Percentiles rank a stretch among this genome's conserved stretches.
phyloP scores from a whole-genome alignment of 2,329 filamentous ascomycete species.

The Xylariaceae sp. region DNA sequence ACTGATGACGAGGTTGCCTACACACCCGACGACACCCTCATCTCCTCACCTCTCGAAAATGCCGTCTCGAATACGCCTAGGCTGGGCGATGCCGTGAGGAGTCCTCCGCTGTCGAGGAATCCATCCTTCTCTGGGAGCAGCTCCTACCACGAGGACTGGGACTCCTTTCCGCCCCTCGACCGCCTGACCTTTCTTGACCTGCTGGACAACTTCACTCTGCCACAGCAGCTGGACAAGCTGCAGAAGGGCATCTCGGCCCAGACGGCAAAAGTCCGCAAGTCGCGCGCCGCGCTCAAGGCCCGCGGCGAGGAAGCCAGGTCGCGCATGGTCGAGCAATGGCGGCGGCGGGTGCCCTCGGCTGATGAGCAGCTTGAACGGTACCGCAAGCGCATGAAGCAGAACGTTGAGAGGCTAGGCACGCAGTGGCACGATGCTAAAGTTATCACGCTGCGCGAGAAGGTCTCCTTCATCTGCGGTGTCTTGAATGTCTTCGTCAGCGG shows the following conservation, averaged over 20 bases:
- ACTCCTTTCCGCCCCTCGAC: slow-evolving; percentile 79
- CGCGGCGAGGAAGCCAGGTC: slow-evolving; percentile 74
- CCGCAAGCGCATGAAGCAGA: slow-evolving; percentile 74
- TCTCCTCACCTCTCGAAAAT: slow-evolving; percentile 36
- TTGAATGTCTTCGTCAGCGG: slow-evolving; percentile 97
- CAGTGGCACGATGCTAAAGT: slow-evolving; percentile 86
- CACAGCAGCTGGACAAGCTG: slow-evolving; percentile 84
- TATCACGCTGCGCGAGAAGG: slow-evolving; percentile 85
- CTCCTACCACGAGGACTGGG: slow-evolving; percentile 84
- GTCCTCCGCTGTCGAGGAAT: slow-evolving; percentile 61
- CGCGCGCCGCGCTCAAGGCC: slow-evolving; percentile 71
- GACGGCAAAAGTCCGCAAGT: slow-evolving; percentile 75
- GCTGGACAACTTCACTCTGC: slow-evolving; percentile 85
- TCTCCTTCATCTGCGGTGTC: slow-evolving; percentile 92
- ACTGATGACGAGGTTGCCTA: slow-evolving; percentile 36
- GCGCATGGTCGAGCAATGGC: slow-evolving; percentile 88
- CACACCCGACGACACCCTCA: slow-evolving; percentile 34
- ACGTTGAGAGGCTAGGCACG: slow-evolving; percentile 77
- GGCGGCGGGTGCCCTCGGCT: slow-evolving; percentile 73
- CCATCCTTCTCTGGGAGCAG: slow-evolving; percentile 77
- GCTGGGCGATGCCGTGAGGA: slow-evolving; percentile 40
- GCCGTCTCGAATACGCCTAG: slow-evolving; percentile 41
- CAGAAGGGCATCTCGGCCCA: slow-evolving; percentile 76
- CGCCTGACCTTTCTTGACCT: slow-evolving; percentile 87
- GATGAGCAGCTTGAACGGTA: slow-evolving; percentile 93